phyloP scores from a whole-genome alignment of 2,329 filamentous ascomycete genomes.

The Pyrenochaeta sp. region DNA sequence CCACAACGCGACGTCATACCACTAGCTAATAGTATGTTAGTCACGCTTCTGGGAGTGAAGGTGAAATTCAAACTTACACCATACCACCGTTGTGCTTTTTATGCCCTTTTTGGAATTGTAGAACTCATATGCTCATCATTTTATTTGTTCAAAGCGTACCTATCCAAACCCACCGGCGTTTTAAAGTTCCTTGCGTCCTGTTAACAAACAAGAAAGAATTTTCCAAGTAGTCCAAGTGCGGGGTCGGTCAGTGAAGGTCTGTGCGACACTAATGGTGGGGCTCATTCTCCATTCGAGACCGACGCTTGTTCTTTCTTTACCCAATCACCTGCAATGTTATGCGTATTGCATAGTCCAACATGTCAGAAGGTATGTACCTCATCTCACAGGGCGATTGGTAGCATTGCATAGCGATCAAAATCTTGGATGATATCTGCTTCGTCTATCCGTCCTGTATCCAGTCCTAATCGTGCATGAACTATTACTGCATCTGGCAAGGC shows the following conservation, averaged over 20 bases:
- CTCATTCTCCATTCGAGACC: constrained; percentile 2
- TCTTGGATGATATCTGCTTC: neutral
- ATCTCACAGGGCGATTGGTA: neutral
- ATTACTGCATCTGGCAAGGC: constrained; percentile 4
- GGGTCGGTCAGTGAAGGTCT: constrained; percentile 20
- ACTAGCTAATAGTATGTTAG: constrained; percentile 29
- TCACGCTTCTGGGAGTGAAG: neutral
- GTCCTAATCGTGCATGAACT: neutral
- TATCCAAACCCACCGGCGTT: too few species aligned
- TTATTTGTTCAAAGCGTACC: too few species aligned
- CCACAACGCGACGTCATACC: constrained; percentile 53
- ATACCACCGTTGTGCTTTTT: constrained; percentile 25
- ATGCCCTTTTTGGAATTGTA: neutral
- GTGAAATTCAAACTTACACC: constrained; percentile 10
- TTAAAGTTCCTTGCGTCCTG: too few species aligned
- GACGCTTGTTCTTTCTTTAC: constrained; percentile 8
- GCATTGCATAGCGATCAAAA: neutral
- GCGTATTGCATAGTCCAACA: neutral
- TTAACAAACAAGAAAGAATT: too few species aligned
- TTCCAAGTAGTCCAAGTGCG: neutral
- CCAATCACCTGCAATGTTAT: neutral
- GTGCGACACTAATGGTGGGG: constrained; percentile 25
- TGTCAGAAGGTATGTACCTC: constrained; percentile 21
- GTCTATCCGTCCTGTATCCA: neutral
- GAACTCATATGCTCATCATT: neutral